These are phyloP conservation scores for Alternaria viburni DNA, from an alignment of 2,329 filamentous ascomycete species.

Conservation along the genomic window DNA sequence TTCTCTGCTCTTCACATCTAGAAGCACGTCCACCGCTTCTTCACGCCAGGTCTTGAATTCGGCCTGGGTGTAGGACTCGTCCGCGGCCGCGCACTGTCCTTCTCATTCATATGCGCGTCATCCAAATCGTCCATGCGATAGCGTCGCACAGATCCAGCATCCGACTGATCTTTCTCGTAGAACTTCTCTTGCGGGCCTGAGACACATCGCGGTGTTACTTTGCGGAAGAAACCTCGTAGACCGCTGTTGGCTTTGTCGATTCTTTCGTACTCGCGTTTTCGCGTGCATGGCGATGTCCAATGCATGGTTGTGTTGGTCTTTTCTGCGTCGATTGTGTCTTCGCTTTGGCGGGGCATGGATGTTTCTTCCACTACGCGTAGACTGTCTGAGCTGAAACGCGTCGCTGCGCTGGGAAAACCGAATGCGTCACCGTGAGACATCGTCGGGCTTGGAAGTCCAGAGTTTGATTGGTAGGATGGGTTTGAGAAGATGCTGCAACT, in stretches of 20 bases:
- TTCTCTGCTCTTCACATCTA: slow-evolving; percentile 7
- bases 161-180: slow-evolving; percentile 45
- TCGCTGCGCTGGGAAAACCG: slow-evolving; percentile 8
- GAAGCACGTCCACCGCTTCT: slow-evolving; percentile 39
- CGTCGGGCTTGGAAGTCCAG: slow-evolving; percentile 28
- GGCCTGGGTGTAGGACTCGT: slow-evolving; percentile 18
- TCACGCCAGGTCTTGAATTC: slow-evolving; percentile 3
- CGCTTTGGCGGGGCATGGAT: slow-evolving; percentile 23
- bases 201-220: slow-evolving; percentile 41
- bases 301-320: slow-evolving; percentile 42
- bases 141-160: slow-evolving; percentile 46
- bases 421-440: slow-evolving; percentile 25
- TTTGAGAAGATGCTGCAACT: slow-evolving; percentile 46
- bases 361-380: slow-evolving; percentile 16
- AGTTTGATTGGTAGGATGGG: slow-evolving; percentile 34
- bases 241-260: slow-evolving; percentile 49
- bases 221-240: slow-evolving; percentile 41
- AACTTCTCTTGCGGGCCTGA: slow-evolving; percentile 43
- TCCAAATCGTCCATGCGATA: slow-evolving; percentile 43
- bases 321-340: slow-evolving; percentile 17
- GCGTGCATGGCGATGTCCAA: slow-evolving; percentile 47
- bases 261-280: slow-evolving; percentile 43
- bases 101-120: slow-evolving; percentile 21
- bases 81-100: slow-evolving; percentile 21
- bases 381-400: slow-evolving; percentile 28